Evolutionary conservation across 2,329 filamentous ascomycete species (phyloP), one percentile per base, ranked within the genome.

Genomic region (Apiospora koreana): DNA sequence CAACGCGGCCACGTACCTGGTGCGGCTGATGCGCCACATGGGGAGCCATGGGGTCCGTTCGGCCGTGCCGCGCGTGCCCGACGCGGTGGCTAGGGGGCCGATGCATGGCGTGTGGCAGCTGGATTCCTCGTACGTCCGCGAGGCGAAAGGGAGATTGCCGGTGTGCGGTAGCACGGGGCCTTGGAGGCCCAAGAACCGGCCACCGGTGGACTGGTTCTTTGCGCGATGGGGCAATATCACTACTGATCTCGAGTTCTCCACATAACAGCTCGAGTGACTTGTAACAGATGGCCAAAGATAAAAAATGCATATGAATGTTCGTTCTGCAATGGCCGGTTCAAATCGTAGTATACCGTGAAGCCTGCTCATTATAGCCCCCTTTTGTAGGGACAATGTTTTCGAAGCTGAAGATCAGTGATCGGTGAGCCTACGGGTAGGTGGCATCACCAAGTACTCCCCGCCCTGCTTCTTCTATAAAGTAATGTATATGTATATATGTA

Each of bases 1-100:
- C 70, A 83, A 83, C 0, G 86, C 86, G 1, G 83, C 83, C 0
- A 80, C 81, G 38, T 80, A 89, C 0, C 79, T 87, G 5, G 80
- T 83, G 0, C 82, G 88, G 0, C 77, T 91, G 5, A 74, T 89
- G 69, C 84, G 84, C 6, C 74, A 83, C 67, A 87, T 91, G 84
- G 73, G 80, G 14, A 77, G 81, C 4, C 80, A 84, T 14, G 81
- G 81, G 0, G 79, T 82, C 2, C 79, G 77, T 0, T 80, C 77
- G 16, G 85, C 84, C 0, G 81, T 83, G 1, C 88, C 89, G 0
- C 76, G 81, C 1, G 80, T 84, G 3, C 6, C 28, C 14, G 23
- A 38, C 6, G 2, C 28, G 8, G 43, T 43, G 12, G 35, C 16
- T 46, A n/a, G 35, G 18, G 18, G 43, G 41, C 14, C 8, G 38